Evolutionary conservation across 305 asterid species (phyloP).

Genomic region (Rubia tinctorum): DNA sequence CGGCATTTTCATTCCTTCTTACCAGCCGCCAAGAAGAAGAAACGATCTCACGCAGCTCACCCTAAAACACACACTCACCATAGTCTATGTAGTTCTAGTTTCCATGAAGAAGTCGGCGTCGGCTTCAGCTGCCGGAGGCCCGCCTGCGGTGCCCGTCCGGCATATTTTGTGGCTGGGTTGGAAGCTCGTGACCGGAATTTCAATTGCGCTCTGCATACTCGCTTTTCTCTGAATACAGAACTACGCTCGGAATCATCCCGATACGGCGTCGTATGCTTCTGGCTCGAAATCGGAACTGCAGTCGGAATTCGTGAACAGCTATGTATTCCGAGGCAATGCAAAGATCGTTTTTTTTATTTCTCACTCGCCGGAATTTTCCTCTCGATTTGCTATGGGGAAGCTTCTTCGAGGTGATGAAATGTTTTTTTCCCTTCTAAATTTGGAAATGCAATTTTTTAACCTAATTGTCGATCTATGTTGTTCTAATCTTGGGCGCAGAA

Average conservation of each 20-base stretch:
- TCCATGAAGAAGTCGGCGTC: constrained; percentile 57
- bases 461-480: not conserved
- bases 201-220: constrained; percentile 48
- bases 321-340: constrained; percentile 50
- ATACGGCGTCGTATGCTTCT: not conserved
- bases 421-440: not conserved
- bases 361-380: constrained; percentile 64
- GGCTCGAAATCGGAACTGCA: not conserved
- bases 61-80: not conserved
- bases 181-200: constrained; percentile 54
- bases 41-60: not conserved
- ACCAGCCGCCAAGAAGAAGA: not conserved
- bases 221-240: constrained; percentile 67
- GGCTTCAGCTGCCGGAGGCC: constrained; percentile 33
- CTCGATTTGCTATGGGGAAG: constrained; percentile 93
- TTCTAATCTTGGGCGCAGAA: constrained; percentile 46
- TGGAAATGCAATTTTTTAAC: not conserved
- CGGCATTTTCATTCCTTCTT: not conserved
- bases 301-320: constrained; percentile 31
- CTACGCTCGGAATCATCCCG: constrained; percentile 29
- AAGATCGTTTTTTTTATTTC: constrained; percentile 83
- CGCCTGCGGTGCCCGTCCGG: constrained; percentile 34
- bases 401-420: constrained; percentile 63
- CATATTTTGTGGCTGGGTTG: constrained; percentile 58
- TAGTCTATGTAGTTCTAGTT: not conserved